These are phyloP conservation scores for Solanum hybrid DNA, from an alignment of 305 asterid genomes.

Conservation along the genomic window DNA sequence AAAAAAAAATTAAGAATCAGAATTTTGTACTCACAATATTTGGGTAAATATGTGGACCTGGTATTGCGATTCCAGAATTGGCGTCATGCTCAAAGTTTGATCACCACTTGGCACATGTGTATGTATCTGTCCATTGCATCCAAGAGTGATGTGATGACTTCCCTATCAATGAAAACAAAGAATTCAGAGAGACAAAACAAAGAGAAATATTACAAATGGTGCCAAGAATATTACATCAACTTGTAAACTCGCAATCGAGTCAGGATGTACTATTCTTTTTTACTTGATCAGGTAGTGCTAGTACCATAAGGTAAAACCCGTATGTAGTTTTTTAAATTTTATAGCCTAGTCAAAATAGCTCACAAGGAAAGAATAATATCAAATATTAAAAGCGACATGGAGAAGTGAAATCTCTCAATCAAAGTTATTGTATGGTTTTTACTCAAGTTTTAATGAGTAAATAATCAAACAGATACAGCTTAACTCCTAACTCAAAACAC, in stretches of 20 bases:
- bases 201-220: neutral
- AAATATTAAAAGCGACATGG: neutral
- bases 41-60: neutral
- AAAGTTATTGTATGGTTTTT: neutral
- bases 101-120: neutral
- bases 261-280: neutral
- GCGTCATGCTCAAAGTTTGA: neutral
- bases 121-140: neutral
- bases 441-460: neutral
- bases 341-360: neutral
- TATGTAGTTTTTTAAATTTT: neutral
- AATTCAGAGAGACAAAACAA: neutral
- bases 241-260: neutral
- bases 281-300: neutral
- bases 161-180: neutral
- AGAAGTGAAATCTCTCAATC: neutral
- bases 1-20: neutral
- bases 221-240: neutral
- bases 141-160: neutral
- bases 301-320: neutral
- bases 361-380: neutral
- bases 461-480: neutral
- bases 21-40: constrained; percentile 1
- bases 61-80: neutral
- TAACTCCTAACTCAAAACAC: neutral